phyloP scores from a whole-genome alignment of 2,329 filamentous ascomycete genomes.

The Phyllosticta citriasiana region DNA sequence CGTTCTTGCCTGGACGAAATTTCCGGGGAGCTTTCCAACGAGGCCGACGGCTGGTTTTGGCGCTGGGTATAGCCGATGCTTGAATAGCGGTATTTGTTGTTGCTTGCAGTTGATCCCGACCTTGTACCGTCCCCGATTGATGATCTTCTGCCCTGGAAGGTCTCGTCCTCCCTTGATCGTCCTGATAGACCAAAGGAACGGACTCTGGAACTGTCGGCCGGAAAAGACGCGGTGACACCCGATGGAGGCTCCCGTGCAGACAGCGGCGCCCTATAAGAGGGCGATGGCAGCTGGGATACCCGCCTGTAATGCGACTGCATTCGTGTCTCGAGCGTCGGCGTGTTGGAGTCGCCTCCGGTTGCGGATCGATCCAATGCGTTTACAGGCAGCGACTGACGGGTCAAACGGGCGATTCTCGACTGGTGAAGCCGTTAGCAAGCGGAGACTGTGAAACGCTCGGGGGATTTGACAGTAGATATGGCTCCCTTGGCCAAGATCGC shows the following conservation, averaged over 20 bases:
- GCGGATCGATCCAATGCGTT: conserved; percentile 17
- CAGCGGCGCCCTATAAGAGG: conserved; percentile 13
- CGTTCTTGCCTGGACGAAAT: background rate
- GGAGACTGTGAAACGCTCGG: background rate
- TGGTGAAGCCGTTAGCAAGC: conserved; percentile 11
- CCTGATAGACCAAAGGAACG: conserved; percentile 4
- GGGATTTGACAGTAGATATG: background rate
- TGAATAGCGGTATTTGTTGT: conserved; percentile 4
- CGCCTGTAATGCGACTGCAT: conserved; percentile 19
- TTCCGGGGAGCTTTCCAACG: conserved; percentile 7
- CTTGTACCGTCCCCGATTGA: conserved; percentile 3
- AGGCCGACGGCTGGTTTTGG: conserved; percentile 15
- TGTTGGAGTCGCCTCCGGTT: conserved; percentile 21
- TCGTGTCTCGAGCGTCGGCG: conserved; percentile 21
- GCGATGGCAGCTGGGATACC: conserved; percentile 23
- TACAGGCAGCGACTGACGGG: conserved; percentile 26
- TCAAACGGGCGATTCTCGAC: conserved; percentile 28
- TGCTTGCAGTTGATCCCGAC: background rate
- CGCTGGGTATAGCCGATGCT: conserved; percentile 5
- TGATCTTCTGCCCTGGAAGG: conserved; percentile 1
- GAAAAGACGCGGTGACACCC: conserved; percentile 1
- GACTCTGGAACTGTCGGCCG: conserved; percentile 2
- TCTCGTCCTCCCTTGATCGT: conserved; percentile 5
- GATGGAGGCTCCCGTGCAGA: conserved; percentile 2
- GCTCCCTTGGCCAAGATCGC: background rate